These are phyloP conservation scores for Apostasia ramifera DNA, from an alignment of 106 monocot species.

Conservation along the genomic window DNA sequence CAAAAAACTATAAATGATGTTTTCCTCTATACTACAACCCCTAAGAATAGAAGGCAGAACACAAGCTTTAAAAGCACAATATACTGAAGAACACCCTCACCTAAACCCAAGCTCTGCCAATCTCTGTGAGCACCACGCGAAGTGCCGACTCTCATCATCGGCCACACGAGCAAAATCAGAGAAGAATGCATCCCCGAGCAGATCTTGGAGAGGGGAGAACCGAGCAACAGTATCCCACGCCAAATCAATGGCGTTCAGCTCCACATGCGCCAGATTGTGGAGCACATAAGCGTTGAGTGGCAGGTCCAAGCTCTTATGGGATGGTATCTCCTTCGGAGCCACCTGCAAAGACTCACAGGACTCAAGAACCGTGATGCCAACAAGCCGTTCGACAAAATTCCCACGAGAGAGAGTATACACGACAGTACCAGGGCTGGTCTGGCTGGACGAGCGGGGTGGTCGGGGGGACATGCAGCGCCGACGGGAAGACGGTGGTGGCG, in stretches of 20 bases:
- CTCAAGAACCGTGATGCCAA: not conserved
- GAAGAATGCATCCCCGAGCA: constrained; percentile 75
- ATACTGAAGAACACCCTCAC: constrained; percentile 19
- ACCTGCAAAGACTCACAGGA: constrained; percentile 34
- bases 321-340: constrained; percentile 52
- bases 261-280: constrained; percentile 86
- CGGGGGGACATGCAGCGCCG: constrained; percentile 32
- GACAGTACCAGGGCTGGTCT: constrained; percentile 41
- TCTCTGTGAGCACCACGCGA: constrained; percentile 84
- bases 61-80: not conserved
- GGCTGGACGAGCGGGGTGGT: constrained; percentile 55
- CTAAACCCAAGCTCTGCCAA: constrained; percentile 81
- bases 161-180: constrained; percentile 83
- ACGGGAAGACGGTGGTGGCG: constrained; percentile 31
- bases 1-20: too few relatives aligned
- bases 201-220: constrained; percentile 38
- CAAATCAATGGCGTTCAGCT: constrained; percentile 90
- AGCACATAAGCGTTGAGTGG: constrained; percentile 91
- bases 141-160: constrained; percentile 95
- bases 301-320: constrained; percentile 64
- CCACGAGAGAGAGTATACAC: not conserved
- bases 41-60: too few relatives aligned
- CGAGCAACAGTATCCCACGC: constrained; percentile 95
- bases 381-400: constrained; percentile 30
- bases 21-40: too few relatives aligned